Evolutionary conservation across 2,329 filamentous ascomycete genomes (phyloP).

Genomic region (Pseudocercospora macadamiae): DNA sequence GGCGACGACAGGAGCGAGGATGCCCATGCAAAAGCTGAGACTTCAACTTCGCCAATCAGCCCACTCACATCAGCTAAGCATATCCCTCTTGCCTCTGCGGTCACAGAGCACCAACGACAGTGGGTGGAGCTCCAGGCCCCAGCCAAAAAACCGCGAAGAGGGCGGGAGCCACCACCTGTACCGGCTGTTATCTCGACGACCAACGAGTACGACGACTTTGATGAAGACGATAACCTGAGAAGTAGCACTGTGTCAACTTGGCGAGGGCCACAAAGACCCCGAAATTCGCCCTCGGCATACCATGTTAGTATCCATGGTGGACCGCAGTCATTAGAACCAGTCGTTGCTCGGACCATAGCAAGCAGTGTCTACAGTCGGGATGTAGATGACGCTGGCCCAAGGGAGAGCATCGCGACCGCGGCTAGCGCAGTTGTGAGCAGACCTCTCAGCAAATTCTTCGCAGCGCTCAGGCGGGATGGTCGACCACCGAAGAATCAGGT

Average conservation of each 20-base stretch:
- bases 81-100: neutral
- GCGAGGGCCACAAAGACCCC: neutral
- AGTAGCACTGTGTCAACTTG: too few relatives aligned
- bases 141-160: neutral
- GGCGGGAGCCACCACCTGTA: neutral
- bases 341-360: neutral
- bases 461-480: constrained; percentile 7
- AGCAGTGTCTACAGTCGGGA: constrained; percentile 17
- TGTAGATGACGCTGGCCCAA: neutral
- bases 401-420: neutral
- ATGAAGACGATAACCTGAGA: too few relatives aligned
- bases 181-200: neutral
- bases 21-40: neutral
- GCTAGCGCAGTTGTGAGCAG: constrained; percentile 3
- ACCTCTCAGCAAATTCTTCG: constrained; percentile 13
- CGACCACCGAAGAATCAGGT: constrained; percentile 2
- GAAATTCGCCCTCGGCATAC: neutral
- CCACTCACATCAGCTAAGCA: neutral
- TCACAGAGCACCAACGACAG: neutral
- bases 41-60: neutral
- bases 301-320: too few relatives aligned
- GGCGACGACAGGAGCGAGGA: neutral
- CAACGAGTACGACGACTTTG: neutral
- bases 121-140: neutral
- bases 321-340: too few relatives aligned